Evolutionary conservation across 345 rosid species (phyloP).

Genomic region (Dimocarpus longan): DNA sequence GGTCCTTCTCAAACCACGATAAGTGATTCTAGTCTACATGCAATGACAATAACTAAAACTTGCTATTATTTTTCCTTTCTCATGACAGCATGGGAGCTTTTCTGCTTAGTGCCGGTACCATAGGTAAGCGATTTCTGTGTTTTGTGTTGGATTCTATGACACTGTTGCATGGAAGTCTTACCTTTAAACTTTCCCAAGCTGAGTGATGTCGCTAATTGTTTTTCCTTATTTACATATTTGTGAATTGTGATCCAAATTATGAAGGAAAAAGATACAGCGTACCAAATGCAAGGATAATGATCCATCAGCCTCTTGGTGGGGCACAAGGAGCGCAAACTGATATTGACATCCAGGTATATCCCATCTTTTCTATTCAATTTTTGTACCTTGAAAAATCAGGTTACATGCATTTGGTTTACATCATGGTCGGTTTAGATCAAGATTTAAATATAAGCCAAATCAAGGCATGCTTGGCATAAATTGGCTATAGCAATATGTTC

Average conservation of each 20-base stretch:
- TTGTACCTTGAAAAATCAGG: background rate
- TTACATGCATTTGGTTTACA: conserved; percentile 6
- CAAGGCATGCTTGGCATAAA: background rate
- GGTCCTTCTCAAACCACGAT: background rate
- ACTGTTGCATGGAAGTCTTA: background rate
- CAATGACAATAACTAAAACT: background rate
- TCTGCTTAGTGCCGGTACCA: conserved; percentile 61
- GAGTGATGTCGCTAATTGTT: background rate
- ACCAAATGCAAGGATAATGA: conserved; percentile 65
- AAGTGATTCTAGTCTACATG: background rate
- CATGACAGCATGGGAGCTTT: conserved; percentile 60
- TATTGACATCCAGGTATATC: conserved; percentile 53
- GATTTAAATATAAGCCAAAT: background rate
- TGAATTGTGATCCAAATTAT: conserved; percentile 3
- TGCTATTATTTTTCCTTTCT: background rate
- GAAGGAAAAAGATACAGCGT: conserved; percentile 61
- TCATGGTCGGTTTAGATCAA: background rate
- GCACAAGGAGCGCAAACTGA: conserved; percentile 63
- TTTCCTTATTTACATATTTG: background rate
- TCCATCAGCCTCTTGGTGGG: conserved; percentile 71
- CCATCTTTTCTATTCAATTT: background rate
- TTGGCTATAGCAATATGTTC: background rate
- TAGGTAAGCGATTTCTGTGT: conserved; percentile 35
- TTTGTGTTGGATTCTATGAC: background rate
- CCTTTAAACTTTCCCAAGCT: background rate